These are phyloP conservation scores for Balansia obtecta DNA, from an alignment of 2,329 filamentous ascomycete genomes.

Conservation along the genomic window DNA sequence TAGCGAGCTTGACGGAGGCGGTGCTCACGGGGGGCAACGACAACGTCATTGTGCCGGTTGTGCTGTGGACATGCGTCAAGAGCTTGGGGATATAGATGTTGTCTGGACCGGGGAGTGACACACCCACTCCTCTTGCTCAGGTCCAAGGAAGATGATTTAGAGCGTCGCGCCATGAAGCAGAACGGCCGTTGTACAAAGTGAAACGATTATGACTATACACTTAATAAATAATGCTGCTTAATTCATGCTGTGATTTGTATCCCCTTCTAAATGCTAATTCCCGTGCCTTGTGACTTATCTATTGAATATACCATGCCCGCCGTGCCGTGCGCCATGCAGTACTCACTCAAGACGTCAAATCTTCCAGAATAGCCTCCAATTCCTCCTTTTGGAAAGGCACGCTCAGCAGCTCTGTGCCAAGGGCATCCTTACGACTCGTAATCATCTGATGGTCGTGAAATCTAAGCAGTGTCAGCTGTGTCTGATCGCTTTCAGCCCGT, in stretches of 20 bases:
- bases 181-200: no score
- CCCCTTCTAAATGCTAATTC: no score
- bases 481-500: background rate
- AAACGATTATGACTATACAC: no score
- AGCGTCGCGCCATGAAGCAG: no score
- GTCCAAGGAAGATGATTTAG: no score
- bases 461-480: constrained; percentile 28
- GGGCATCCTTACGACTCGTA: constrained; percentile 69
- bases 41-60: constrained; percentile 91
- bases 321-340: background rate
- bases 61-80: constrained; percentile 85
- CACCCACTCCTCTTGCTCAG: no score
- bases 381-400: constrained; percentile 82
- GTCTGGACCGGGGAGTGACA: no score
- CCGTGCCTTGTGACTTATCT: background rate
- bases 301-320: background rate
- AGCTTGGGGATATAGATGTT: constrained; percentile 47
- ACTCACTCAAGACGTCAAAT: constrained; percentile 29
- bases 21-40: constrained; percentile 95
- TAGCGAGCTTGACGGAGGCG: constrained; percentile 86
- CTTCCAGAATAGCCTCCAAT: constrained; percentile 78
- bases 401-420: constrained; percentile 75
- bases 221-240: no score
- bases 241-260: no score
- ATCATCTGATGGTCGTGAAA: constrained; percentile 99